Conservation (phyloP, 768 basidiomycete species). For the Guyanaporus albipodus region DNA sequence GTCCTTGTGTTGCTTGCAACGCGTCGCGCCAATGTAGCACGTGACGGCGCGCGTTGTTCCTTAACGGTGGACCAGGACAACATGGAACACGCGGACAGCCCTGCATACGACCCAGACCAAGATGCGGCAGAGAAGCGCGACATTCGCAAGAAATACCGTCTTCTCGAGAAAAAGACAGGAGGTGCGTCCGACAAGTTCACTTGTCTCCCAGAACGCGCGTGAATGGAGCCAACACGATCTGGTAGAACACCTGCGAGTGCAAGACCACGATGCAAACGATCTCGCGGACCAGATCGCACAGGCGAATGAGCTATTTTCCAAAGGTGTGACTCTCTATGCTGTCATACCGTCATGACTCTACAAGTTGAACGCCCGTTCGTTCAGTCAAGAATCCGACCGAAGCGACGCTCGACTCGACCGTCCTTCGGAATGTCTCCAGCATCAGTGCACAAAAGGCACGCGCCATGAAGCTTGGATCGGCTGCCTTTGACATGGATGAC, state of each 20-base stretch:
- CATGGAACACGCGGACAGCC: constrained; percentile 20
- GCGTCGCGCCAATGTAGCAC: constrained; percentile 21
- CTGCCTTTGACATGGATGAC: constrained; percentile 90
- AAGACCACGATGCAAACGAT: constrained; percentile 53
- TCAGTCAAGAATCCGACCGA: constrained; percentile 79
- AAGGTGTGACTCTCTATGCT: constrained; percentile 46
- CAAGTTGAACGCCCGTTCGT: background rate
- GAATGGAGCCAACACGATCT: constrained; percentile 7
- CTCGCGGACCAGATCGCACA: constrained; percentile 52
- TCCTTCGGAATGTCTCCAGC: constrained; percentile 73
- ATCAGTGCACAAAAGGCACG: constrained; percentile 87
- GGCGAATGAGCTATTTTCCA: constrained; percentile 60
- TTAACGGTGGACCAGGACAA: background rate
- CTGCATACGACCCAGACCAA: constrained; percentile 79
- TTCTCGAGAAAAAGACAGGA: constrained; percentile 58
- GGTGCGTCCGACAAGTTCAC: constrained; percentile 42
- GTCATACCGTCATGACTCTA: background rate
- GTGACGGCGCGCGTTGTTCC: constrained; percentile 7
- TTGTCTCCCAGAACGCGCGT: background rate
- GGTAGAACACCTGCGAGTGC: constrained; percentile 49
- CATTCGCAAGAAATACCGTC: constrained; percentile 70
- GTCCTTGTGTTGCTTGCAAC: constrained; percentile 13
- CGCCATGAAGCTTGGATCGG: constrained; percentile 81
- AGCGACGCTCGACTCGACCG: constrained; percentile 83
- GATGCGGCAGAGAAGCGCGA: constrained; percentile 75